phyloP scores from a whole-genome alignment of 2,329 filamentous ascomycete genomes.

The Colletotrichum noveboracense region DNA sequence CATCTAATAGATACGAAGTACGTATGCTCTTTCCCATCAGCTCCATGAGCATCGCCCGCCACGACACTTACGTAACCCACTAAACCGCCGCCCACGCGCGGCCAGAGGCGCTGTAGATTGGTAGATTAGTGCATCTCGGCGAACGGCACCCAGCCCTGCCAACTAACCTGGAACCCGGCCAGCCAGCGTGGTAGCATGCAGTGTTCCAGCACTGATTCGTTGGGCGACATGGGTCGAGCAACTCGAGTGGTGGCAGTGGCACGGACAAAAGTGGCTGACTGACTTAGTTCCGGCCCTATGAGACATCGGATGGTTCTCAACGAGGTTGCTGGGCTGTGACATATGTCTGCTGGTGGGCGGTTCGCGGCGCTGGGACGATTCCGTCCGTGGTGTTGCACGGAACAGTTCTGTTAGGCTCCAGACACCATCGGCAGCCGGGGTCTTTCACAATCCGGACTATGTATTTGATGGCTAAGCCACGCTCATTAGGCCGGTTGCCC shows the following conservation, averaged over 20 bases:
- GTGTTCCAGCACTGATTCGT: neutral
- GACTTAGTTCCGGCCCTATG: neutral
- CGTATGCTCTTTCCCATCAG: neutral
- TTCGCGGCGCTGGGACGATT: neutral
- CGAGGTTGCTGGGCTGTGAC: neutral
- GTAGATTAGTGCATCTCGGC: slow-evolving; percentile 2
- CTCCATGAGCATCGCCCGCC: neutral
- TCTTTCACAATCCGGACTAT: neutral
- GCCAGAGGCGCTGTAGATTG: slow-evolving; percentile 6
- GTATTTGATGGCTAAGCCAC: neutral
- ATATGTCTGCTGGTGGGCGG: neutral
- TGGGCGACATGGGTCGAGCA: neutral
- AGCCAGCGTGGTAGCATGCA: neutral
- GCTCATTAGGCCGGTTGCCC: neutral
- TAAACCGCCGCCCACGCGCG: neutral
- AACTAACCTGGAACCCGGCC: neutral
- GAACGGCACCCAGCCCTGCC: neutral
- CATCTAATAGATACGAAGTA: slow-evolving; percentile 8
- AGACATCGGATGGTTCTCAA: neutral
- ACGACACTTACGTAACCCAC: slow-evolving; percentile 4
- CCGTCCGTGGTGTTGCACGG: neutral
- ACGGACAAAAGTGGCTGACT: neutral
- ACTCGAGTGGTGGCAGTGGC: neutral
- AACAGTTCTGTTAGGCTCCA: neutral
- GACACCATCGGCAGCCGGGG: neutral